These are phyloP conservation scores for Gorgonomyces haynaldii DNA, from an alignment of 192 early-diverging fungal genomes.

Conservation along the genomic window DNA sequence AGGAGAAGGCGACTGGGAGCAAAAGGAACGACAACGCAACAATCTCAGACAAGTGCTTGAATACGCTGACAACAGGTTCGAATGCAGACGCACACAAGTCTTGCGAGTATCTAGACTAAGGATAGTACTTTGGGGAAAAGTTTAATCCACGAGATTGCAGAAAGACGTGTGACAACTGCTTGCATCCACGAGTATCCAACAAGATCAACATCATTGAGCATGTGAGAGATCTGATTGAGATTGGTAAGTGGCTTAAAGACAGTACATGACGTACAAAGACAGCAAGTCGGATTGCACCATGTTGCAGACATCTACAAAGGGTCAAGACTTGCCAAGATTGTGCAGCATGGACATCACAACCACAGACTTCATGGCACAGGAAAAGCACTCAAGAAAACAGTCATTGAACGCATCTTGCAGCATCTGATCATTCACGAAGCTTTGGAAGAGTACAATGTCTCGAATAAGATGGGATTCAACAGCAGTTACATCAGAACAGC, in stretches of 20 bases:
- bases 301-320: conserved; percentile 69
- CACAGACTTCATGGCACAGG: conserved; percentile 50
- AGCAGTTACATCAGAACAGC: conserved; percentile 50
- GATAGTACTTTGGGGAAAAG: conserved; percentile 75
- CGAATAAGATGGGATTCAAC: conserved; percentile 50
- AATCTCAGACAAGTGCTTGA: conserved; percentile 40
- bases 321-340: conserved; percentile 39
- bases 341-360: conserved; percentile 34
- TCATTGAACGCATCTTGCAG: conserved; percentile 63
- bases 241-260: conserved; percentile 37
- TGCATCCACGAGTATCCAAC: conserved; percentile 10
- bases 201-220: conserved; percentile 44
- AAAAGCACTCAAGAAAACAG: conserved; percentile 35
- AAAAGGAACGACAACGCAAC: conserved; percentile 62
- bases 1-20: conserved; percentile 66
- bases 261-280: no score
- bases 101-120: conserved; percentile 29
- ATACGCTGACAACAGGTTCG: conserved; percentile 76
- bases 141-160: conserved; percentile 56
- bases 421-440: conserved; percentile 50
- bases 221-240: conserved; percentile 31
- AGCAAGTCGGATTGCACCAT: conserved; percentile 56
- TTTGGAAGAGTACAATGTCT: conserved; percentile 50
- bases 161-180: conserved; percentile 84
- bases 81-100: conserved; percentile 81